These are phyloP conservation scores for Ascochyta viciae-villosae DNA, from an alignment of 2,329 filamentous ascomycete species.

Conservation along the genomic window DNA sequence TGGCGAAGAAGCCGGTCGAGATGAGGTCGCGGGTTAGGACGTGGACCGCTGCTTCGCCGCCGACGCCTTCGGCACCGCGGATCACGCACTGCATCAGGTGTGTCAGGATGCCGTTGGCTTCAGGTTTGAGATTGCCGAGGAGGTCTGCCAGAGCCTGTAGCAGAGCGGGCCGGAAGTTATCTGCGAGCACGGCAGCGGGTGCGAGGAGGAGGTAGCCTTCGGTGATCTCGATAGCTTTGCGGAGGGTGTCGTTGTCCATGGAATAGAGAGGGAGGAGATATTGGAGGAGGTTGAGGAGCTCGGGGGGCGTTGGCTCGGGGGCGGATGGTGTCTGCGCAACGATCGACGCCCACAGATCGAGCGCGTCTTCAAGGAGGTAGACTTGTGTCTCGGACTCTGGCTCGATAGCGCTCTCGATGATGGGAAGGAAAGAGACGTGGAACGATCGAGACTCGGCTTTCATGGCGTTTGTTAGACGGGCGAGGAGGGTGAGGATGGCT, in stretches of 20 bases:
- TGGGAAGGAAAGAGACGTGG: slow-evolving; percentile 79
- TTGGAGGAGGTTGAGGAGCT: slow-evolving; percentile 52
- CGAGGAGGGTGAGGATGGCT: slow-evolving; percentile 83
- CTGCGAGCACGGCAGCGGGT: slow-evolving; percentile 55
- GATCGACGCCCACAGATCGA: slow-evolving; percentile 87
- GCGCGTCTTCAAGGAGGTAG: slow-evolving; percentile 88
- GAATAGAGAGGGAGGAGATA: slow-evolving; percentile 57
- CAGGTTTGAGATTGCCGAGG: slow-evolving; percentile 55
- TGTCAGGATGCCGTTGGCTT: slow-evolving; percentile 57
- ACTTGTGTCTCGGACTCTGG: slow-evolving; percentile 68
- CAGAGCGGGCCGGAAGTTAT: slow-evolving; percentile 50
- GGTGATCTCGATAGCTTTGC: slow-evolving; percentile 58
- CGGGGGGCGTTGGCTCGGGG: slow-evolving; percentile 51
- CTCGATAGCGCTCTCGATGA: slow-evolving; percentile 81
- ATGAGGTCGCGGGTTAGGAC: slow-evolving; percentile 62
- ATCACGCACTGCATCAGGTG: slow-evolving; percentile 55
- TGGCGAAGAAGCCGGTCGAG: slow-evolving; percentile 63
- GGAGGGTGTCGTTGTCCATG: slow-evolving; percentile 57
- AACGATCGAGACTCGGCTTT: slow-evolving; percentile 78
- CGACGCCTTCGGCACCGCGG: slow-evolving; percentile 59
- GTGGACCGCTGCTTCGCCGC: slow-evolving; percentile 61
- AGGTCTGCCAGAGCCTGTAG: slow-evolving; percentile 52
- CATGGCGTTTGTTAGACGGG: slow-evolving; percentile 86
- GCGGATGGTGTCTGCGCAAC: slow-evolving; percentile 64
- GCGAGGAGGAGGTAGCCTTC: slow-evolving; percentile 58